A percentile compares a stretch with the other conserved stretches of the same genome.
Evolutionary conservation across 495 filamentous ascomycete genomes (phyloP).

Genomic region (Aspergillus homomorphus): DNA sequence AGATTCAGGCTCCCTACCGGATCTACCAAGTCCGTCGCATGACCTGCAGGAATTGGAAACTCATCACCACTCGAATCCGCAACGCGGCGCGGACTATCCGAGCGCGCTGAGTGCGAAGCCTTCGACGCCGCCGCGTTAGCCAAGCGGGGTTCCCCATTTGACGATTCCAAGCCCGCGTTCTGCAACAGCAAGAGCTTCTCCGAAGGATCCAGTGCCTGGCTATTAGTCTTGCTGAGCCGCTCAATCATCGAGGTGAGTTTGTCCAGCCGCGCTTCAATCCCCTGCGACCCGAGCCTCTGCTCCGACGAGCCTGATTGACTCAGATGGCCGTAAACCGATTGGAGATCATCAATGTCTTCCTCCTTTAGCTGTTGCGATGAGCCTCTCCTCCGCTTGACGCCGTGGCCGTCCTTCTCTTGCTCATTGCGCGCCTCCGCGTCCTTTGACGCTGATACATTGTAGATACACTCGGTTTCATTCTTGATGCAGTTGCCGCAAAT

Average conservation of each 20-base stretch:
- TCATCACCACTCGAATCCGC: constrained; percentile 43
- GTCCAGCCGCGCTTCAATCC: constrained; percentile 44
- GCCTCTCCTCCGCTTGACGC: constrained; percentile 38
- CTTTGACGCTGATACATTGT: constrained; percentile 36
- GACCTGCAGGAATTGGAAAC: constrained; percentile 46
- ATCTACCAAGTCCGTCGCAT: constrained; percentile 45
- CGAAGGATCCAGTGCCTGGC: constrained; percentile 25
- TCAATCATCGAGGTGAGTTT: constrained; percentile 49
- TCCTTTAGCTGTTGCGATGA: constrained; percentile 32
- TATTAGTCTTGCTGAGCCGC: constrained; percentile 31
- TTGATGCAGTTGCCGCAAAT: constrained; percentile 49
- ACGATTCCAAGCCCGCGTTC: constrained; percentile 21
- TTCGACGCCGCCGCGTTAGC: constrained; percentile 18
- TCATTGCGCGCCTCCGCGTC: constrained; percentile 17
- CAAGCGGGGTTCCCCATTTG: constrained; percentile 20
- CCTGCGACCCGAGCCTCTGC: constrained; percentile 27
- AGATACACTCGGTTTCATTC: constrained; percentile 43
- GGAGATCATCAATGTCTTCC: constrained; percentile 36
- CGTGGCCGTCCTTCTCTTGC: constrained; percentile 24
- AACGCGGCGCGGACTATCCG: constrained; percentile 35
- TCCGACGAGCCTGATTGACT: constrained; percentile 25
- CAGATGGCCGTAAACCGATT: constrained; percentile 39
- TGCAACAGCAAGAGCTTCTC: constrained; percentile 25
- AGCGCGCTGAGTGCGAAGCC: constrained; percentile 14
- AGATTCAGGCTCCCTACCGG: constrained; percentile 45